Evolutionary conservation across 1,284 basidiomycete species (phyloP).

Genomic region (Rhodotorula sp.): DNA sequence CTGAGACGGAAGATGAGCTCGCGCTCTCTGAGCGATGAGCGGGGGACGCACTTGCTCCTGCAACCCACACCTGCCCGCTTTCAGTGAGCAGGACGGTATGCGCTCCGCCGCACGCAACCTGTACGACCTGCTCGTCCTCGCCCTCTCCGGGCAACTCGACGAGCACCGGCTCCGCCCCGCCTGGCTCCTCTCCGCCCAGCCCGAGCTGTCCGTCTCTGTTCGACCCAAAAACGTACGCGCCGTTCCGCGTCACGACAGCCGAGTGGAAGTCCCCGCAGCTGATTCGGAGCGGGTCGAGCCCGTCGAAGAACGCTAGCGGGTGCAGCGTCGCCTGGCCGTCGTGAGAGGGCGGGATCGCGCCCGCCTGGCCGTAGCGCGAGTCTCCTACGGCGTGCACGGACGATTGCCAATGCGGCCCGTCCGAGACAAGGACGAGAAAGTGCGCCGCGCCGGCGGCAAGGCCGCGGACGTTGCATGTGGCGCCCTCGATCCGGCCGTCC

Average conservation of each 20-base stretch:
- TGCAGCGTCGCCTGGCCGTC: not conserved
- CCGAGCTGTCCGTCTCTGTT: conserved; percentile 20
- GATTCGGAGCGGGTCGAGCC: conserved; percentile 4
- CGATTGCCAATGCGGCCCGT: not conserved
- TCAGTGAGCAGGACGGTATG: conserved; percentile 20
- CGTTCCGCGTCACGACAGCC: conserved; percentile 14
- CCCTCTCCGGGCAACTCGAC: conserved; percentile 9
- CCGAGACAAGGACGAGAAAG: conserved; percentile 26
- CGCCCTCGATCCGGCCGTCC: no score
- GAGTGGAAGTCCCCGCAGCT: conserved; percentile 33
- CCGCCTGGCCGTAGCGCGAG: conserved; percentile 29
- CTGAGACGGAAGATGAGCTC: not conserved
- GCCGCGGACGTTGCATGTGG: not conserved
- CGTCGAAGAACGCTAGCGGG: conserved; percentile 27
- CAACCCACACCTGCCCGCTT: conserved; percentile 15
- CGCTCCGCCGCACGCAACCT: conserved; percentile 13
- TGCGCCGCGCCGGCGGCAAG: conserved; percentile 29
- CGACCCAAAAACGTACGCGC: conserved; percentile 29
- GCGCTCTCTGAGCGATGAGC: not conserved
- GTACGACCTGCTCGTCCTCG: conserved; percentile 3
- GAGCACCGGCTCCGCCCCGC: conserved; percentile 20
- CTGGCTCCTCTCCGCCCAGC: conserved; percentile 6
- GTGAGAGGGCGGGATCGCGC: conserved; percentile 2
- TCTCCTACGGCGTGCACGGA: conserved; percentile 25
- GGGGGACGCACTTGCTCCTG: conserved; percentile 13